phyloP scores from a whole-genome alignment of 129 eudicot species.

The Pseudognaphalium luteoalbum region DNA sequence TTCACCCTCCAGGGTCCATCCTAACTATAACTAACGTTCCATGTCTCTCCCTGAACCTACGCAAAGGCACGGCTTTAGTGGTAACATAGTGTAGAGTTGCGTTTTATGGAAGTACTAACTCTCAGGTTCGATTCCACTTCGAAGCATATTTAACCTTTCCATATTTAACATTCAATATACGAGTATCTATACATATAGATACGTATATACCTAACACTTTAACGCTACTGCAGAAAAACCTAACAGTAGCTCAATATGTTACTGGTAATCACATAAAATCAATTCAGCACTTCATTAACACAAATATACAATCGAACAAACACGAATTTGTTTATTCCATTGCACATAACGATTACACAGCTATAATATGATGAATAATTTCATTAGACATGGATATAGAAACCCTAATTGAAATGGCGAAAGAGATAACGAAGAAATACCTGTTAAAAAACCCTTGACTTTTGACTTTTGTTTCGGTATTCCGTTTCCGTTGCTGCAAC shows the following conservation, averaged over 20 bases:
- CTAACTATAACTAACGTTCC: background rate
- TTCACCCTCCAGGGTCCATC: background rate
- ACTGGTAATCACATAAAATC: background rate
- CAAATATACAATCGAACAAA: background rate
- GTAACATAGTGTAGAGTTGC: background rate
- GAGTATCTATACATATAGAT: no score
- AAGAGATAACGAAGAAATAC: background rate
- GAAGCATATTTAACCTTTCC: background rate
- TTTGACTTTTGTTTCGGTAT: background rate
- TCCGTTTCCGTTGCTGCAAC: background rate
- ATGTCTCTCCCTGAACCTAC: background rate
- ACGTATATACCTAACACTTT: background rate
- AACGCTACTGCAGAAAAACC: background rate
- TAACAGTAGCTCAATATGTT: background rate
- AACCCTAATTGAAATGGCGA: background rate
- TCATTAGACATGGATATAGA: background rate
- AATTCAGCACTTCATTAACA: background rate
- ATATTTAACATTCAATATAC: no score
- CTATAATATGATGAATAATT: background rate
- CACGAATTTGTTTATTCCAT: background rate
- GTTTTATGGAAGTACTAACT: background rate
- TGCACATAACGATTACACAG: background rate
- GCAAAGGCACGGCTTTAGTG: background rate
- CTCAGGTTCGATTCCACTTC: background rate
- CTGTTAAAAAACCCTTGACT: background rate